These are phyloP conservation scores for Diaporthe sp. DNA, from an alignment of 2,329 filamentous ascomycete genomes.

Conservation along the genomic window DNA sequence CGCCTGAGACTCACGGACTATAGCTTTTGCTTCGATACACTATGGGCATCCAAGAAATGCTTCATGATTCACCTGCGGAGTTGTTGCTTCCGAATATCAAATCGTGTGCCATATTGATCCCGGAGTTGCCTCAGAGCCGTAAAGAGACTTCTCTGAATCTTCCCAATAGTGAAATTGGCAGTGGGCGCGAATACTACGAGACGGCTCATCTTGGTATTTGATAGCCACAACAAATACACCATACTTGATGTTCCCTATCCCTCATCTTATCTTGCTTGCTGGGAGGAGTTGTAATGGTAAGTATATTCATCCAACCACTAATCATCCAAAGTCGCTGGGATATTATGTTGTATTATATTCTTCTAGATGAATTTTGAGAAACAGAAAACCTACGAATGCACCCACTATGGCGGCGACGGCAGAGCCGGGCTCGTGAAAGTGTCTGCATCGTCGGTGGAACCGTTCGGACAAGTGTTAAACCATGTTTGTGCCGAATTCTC, in stretches of 20 bases:
- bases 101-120: too few relatives aligned
- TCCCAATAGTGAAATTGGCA: too few relatives aligned
- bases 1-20: neutral
- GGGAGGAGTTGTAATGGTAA: too few relatives aligned
- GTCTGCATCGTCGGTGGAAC: constrained; percentile 11
- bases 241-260: too few relatives aligned
- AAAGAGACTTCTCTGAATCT: too few relatives aligned
- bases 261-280: too few relatives aligned
- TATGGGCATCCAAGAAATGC: neutral
- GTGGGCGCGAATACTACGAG: too few relatives aligned
- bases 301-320: too few relatives aligned
- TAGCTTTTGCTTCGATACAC: neutral
- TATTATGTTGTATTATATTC: neutral
- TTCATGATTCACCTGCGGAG: neutral
- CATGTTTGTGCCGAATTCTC: constrained; percentile 41
- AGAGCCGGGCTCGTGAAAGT: constrained; percentile 16
- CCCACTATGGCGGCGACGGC: neutral
- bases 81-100: neutral
- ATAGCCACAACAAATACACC: too few relatives aligned
- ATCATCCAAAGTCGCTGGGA: neutral
- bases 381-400: neutral
- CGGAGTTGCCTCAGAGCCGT: too few relatives aligned
- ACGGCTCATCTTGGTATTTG: too few relatives aligned
- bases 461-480: constrained; percentile 40
- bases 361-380: neutral